Evolutionary conservation across 208 protist genomes (phyloP), one percentile per base, ranked within the genome.

Genomic region (Trypanosoma grayi): DNA sequence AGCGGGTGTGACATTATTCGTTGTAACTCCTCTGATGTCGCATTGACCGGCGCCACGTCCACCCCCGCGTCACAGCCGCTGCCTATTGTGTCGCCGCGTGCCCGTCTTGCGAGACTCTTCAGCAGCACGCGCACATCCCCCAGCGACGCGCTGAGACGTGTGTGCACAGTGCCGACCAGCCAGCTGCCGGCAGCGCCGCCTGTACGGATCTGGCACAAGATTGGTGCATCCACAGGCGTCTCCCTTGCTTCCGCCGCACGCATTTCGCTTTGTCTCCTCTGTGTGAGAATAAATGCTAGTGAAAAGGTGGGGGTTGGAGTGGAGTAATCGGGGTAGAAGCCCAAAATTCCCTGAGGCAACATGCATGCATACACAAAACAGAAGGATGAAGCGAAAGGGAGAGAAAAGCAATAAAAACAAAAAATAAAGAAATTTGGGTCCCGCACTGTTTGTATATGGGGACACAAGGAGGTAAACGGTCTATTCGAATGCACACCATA

Each of bases 161-260:
- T 71, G 24, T 78, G 81, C 4, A 93, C 34, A 8, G 87, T 93
- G 24, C 79, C 87, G 31, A 89, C 76, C 31, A 90, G 67, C 6
- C 67, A 53, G 43, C 71, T 84, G 31, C 87, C 83, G 22, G 73
- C 80, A n/a, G 75, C 62, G n/a, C 50, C 58, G 22, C 60, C 66
- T 2, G 86, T 93, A 54, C 83, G 80, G n/a, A 93, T 65, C 6
- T 86, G 61, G 54, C 83, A 90, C 48, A 90, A 73, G 25, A 90
- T 70, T 9, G 87, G 44, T 22, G 70, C 60, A 45, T 46, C n/a
- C 18, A 55, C 8, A 11, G 63, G 70, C 6, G 63, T 70, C 50
- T n/a, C n/a, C 1, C 30, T 27, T n/a, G 24, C 53, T 36, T 58
- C 39, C 10, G 4, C 3, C 16, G 54, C 43, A 16, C 22, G 25